Evolutionary conservation across 2,329 filamentous ascomycete species (phyloP), one percentile per base, ranked within the genome.

Genomic region (Scolecobasidium constrictum): DNA sequence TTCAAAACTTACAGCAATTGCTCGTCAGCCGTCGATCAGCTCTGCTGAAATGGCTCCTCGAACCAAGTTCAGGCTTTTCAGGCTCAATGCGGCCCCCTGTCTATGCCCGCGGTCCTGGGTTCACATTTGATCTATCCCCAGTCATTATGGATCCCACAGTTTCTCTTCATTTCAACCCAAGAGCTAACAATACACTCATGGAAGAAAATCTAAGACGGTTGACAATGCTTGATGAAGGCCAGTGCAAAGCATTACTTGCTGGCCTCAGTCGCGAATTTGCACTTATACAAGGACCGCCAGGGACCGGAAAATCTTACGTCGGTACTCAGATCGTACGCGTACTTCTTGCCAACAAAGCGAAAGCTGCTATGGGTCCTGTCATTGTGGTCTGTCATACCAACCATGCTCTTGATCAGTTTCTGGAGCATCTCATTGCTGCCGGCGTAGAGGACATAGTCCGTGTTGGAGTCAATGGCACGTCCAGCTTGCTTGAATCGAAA

Each of bases 291-390:
- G 81, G 39, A 5, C 39, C 39, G 21, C 26, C 39, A 18, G 39
- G 39, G 0, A 85, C 81, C 0, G 81, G 81, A 0, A 85, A 85
- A 53, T 73, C 67, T 3, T 83, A 71, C 48, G 66, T 71, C 0
- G 79, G 78, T 3, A 66, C 75, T 2, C 65, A 71, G 34, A 54
- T 83, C n/a, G 69, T 81, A 46, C 71, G 72, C 46, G 64, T 69
- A 0, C 53, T 81, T 4, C 52, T 81, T 43, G 61, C 56, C 20
- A 35, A 47, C 0, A 35, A 17, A 9, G 18, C 13, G 17, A 42
- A 4, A 20, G 58, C 50, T 1, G 41, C 53, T 0, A 48, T 73
- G 1, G 67, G 68, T 0, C 69, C 69, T 0, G 66, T 75, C 4
- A 48, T 75, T 4, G 62, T 59, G 40, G 63, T 69, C 0, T 69